Base-by-base conservation (phyloP, 805 yeast species). In the Myxozyma geophila region DNA sequence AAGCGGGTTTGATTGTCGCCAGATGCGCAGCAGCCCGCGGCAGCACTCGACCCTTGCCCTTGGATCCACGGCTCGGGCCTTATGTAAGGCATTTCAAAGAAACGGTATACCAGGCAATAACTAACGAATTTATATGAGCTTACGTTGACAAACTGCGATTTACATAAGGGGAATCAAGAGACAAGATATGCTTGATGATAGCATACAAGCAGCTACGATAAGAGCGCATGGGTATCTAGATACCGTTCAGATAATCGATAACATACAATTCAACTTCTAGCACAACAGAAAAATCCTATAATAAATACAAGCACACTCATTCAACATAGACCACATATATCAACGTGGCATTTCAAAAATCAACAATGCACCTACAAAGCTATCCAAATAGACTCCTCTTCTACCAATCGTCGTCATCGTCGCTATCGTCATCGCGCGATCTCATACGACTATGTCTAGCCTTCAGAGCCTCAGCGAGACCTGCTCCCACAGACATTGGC, bases 381-480 rank as follows among this genome's bases (percentile, higher is more conserved):
- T 39, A 39, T 15, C 5, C 28, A 28, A 46, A 19, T 19, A 19
- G 40, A 8, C 23, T 23, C 28, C 46, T 5, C 40, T n/a, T 55
- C 59, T 57, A 68, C 66, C 62, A 64, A 48, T 68, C 72, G 67
- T 75, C 77, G 67, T 67, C 70, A 61, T 78, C 81, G 47, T 77
- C 79, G 43, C 78, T 82, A 53, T 82, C 85, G 53, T 86, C 90
- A 47, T 83, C 88, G 53, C 85, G 87, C 21, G 83, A 88, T 1
- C 84, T 89, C 77, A 84, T 83, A 64, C 83, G 82, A 15, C 90
- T 84, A 60, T 81, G 78, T 74, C 95, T 83, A 58, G 86, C 89
- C 73, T 88, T 89, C 70, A 92, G 82, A 0, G 97, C 97, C 64
- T 89, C 90, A 0, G 97, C 97, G 63, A 92, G 79, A 7, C 64